Conservation (phyloP, 345 rosid species). For the Geranium brycei region DNA sequence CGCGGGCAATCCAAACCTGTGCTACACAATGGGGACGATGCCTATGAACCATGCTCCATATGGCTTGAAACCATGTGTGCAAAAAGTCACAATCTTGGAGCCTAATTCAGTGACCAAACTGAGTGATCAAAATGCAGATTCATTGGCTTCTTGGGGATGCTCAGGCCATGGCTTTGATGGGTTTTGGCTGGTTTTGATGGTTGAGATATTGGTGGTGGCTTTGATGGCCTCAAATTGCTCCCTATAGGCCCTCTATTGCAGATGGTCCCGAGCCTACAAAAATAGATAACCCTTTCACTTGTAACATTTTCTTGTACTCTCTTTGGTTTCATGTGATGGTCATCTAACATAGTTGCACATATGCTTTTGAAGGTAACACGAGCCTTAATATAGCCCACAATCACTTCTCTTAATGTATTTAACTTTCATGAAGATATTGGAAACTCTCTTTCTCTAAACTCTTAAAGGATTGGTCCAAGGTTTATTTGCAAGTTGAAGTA, state of each 20-base stretch:
- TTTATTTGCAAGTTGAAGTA: no score
- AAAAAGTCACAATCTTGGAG: neutral
- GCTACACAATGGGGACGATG: constrained; percentile 8
- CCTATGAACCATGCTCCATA: constrained; percentile 6
- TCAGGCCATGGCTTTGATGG: constrained; percentile 15
- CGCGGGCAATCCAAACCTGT: constrained; percentile 24
- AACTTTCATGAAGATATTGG: no score
- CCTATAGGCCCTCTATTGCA: neutral
- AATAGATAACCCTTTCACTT: no score
- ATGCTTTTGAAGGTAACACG: neutral
- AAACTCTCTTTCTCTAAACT: no score
- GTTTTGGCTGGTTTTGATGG: constrained; percentile 13
- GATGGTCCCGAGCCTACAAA: no score
- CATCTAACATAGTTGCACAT: no score
- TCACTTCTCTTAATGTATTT: no score
- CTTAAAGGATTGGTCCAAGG: no score
- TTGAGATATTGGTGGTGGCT: constrained; percentile 5
- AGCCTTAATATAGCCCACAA: neutral
- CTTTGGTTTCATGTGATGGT: no score
- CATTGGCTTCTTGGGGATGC: constrained; percentile 24
- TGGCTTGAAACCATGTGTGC: constrained; percentile 17
- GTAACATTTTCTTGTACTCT: no score
- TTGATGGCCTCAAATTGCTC: constrained; percentile 11
- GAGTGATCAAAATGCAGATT: constrained; percentile 15
- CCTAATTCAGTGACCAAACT: no score